Conservation (phyloP, 202 grass and related monocot genomes). For the Setaria viridis region DNA sequence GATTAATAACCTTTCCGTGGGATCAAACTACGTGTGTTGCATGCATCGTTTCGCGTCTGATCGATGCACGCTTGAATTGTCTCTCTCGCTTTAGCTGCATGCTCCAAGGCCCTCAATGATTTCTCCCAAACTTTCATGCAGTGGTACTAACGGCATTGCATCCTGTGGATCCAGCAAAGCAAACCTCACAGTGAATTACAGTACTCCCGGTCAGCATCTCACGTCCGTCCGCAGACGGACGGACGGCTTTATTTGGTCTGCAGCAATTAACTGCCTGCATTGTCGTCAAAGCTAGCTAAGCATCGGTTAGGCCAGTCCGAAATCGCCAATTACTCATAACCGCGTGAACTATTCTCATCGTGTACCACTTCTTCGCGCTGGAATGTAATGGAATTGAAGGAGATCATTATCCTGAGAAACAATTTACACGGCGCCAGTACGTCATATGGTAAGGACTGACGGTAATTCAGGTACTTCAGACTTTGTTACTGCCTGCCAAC, state of each 20-base stretch:
- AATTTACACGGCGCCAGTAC: background rate
- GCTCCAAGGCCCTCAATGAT: constrained; percentile 1
- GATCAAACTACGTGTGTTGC: background rate
- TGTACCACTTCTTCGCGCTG: background rate
- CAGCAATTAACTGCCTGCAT: background rate
- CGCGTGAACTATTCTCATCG: background rate
- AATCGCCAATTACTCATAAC: background rate
- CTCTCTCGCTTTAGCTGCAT: constrained; percentile 43
- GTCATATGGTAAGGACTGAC: background rate
- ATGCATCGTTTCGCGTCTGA: constrained; percentile 3
- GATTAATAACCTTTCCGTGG: constrained; percentile 7
- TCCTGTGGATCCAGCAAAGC: background rate
- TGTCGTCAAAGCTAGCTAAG: background rate
- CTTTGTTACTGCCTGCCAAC: background rate
- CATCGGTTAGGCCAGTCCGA: background rate
- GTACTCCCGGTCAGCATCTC: background rate
- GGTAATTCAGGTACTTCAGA: constrained; percentile 1
- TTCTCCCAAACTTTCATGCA: constrained; percentile 18
- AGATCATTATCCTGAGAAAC: background rate
- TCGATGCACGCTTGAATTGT: constrained; percentile 30
- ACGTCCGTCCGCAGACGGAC: too few relatives aligned
- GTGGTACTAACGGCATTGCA: background rate
- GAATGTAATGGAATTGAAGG: background rate
- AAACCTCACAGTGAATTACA: background rate
- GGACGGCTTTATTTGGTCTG: too few relatives aligned